Base-by-base conservation (phyloP, 2,329 filamentous ascomycete genomes). In the Aspergillus clavatus region DNA sequence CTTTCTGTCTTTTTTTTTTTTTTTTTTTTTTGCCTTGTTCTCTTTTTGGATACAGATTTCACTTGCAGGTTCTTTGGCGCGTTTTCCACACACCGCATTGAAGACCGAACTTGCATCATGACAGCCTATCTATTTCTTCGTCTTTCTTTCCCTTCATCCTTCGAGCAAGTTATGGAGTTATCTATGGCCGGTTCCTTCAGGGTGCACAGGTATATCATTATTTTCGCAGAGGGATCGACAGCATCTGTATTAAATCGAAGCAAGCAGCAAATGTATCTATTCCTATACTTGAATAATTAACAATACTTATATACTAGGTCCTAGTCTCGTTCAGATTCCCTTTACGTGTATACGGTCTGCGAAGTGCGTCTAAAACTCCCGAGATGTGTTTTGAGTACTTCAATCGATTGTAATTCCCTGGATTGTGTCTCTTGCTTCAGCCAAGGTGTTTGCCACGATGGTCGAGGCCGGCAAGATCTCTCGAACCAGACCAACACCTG, bases 401-500 rank as follows among this genome's bases (percentile, higher is more conserved):
- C 26, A 24, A 36, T 14, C 26, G 19, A 18, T 18, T 18, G 11
- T 24, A 26, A 43, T 14, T 18, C 23, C 41, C 14, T 21, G 23
- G 12, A 53, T 18, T 21, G 69, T 51, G 28, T 40, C 52, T 38
- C 40, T 61, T 12, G 66, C 62, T 24, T 69, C 70, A 5, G 66
- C 61, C 38, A 74, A 66, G 3, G 74, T 63, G 46, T 77, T 72
- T 37, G 62, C 61, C 3, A 80, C 72, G 55, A 84, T 79, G 7
- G 77, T 71, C 10, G 60, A 69, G 3, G 78, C 80, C 12, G 67
- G 58, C 52, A 71, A 70, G 1, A 79, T 67, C 29, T 72, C 62
- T 37, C 63, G 76, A 2, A 83, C 70, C 48, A 84, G 65, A 0
- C 82, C 82, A 11, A 84, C 76, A 0, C 74, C 81, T 16, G 77